Evolutionary conservation across 371 early-diverging fungal species (phyloP), one percentile per base, ranked within the genome.

Genomic region (Mucor indicus): DNA sequence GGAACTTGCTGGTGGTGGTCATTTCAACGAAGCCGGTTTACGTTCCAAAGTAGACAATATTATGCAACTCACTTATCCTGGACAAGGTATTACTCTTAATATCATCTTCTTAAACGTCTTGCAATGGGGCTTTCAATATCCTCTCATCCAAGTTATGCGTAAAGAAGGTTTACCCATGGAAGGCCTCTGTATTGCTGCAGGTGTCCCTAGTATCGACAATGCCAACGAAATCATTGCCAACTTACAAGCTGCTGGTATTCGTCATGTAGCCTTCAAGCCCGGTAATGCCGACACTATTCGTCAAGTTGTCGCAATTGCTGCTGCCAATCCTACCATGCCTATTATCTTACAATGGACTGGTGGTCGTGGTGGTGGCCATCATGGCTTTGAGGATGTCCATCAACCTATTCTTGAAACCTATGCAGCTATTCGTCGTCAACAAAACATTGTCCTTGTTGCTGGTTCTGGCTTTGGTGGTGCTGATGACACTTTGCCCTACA

Each of bases 311-410:
- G 69, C 80, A 31, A 95, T 95, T 60, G 95, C 93, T 37, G 85
- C 86, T 60, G 76, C 80, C 39, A 86, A 91, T 60, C 91, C 91
- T n/a, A 82, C 83, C 43, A 88, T 92, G 83, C 88, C 93, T 17
- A 80, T 95, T 43, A 77, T 93, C 24, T 75, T 95, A 55, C 93
- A 95, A 57, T 95, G 95, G 95, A 95, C 95, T 39, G 93, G 95
- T 67, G 95, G 93, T 22, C 87, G 95, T 62, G 92, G 88, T 30
- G 95, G 95, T 61, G 95, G 95, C 21, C 95, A 95, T 71, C 95
- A 95, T 83, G 85, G 86, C 44, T 95, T 87, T 51, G 95, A 95
- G 68, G 95, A 95, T 66, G 84, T 93, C 72, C 92, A 93, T 62
- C 82, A 83, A 54, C 94, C 94, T 31, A 87, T 95, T 60, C 64